Evolutionary conservation across 2,329 filamentous ascomycete species (phyloP), one percentile per base, ranked within the genome.

Genomic region (Penicillium sp.): DNA sequence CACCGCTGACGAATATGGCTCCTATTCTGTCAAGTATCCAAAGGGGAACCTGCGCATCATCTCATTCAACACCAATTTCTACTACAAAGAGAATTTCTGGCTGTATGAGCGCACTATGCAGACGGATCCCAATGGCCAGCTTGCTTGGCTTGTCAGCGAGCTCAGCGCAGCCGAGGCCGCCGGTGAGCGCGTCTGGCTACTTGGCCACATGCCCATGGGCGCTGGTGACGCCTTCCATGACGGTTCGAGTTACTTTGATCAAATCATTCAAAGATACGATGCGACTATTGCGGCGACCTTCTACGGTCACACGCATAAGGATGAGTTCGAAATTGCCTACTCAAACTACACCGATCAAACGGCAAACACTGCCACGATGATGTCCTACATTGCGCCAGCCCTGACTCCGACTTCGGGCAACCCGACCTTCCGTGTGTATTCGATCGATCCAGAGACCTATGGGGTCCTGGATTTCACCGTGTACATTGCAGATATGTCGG

Each of bases 401-500:
- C 64, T 81, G 56, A 77, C 76, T 9, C 79, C 78, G 1, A 79
- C 71, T 4, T 76, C 73, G 1, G 78, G 75, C 39, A 75, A 78
- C 59, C 77, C 79, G 2, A 71, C 78, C 3, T 82, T 82, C 65
- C 75, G 77, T 38, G 73, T 81, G 34, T 80, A 81, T 63, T 71
- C 74, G 9, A 72, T 82, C 46, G 79, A 82, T 55, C 75, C 79
- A 0, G 71, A 71, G 6, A 80, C 77, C 1, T 81, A 76, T 55
- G 76, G 67, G 32, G 66, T 82, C 11, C 66, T 80, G 1, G 79
- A 82, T 46, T 64, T 69, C 32, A 76, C 72, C 3, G 75, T 73
- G 0, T 82, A 81, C 63, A 72, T 75, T 13, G 73, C 78, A 45
- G 73, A 81, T 59, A 74, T 78, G 66, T 68, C 61, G 35, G 63